Conservation (phyloP, 257 asterid species). For the Solanum okadae region DNA sequence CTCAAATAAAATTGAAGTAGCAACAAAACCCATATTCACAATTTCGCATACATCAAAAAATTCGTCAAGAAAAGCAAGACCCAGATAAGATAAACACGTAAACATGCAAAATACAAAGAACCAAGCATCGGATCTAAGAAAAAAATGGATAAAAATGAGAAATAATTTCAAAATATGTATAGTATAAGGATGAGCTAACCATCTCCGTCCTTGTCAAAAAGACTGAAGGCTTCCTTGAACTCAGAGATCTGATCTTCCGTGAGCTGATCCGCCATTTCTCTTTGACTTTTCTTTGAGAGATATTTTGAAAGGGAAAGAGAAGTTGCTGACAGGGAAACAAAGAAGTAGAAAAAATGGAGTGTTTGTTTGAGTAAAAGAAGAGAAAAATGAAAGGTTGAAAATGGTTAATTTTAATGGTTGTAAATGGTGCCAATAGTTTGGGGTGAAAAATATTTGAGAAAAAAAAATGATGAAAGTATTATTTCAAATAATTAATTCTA, state of each 20-base stretch:
- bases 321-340: not conserved
- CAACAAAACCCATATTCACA: not conserved
- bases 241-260: conserved; percentile 2
- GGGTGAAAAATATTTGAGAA: not conserved
- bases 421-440: not conserved
- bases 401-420: not conserved
- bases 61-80: not conserved
- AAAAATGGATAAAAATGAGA: not conserved
- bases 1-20: not conserved
- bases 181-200: not conserved
- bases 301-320: not conserved
- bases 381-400: not conserved
- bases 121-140: not conserved
- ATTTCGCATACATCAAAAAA: not conserved
- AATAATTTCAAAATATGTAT: not conserved
- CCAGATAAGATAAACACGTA: not conserved
- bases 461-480: not conserved
- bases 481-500: not conserved
- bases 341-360: not conserved
- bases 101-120: not conserved
- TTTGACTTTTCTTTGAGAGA: not conserved
- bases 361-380: not conserved
- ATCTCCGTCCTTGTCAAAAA: not conserved
- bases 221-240: not conserved
- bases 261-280: not conserved